A percentile compares a stretch with the other conserved stretches of the same genome.
Evolutionary conservation across 2,329 filamentous ascomycete species (phyloP).

Genomic region (Paecilomyces niveus): DNA sequence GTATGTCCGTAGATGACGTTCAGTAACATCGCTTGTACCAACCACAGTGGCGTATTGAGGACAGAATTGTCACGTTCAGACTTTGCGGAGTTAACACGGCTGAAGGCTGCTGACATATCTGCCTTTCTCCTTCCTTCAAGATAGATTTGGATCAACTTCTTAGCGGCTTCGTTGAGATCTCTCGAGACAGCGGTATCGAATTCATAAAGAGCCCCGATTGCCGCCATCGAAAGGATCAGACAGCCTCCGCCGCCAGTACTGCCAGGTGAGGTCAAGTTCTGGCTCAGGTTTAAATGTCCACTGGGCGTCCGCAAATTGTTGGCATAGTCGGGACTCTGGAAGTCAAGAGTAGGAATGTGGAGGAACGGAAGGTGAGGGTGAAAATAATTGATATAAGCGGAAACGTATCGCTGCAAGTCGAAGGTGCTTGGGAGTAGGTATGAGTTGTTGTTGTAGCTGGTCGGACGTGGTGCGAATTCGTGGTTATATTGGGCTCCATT

Average conservation of each 20-base stretch:
- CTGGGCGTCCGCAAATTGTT: constrained; percentile 53
- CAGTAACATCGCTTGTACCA: constrained; percentile 93
- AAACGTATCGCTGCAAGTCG: constrained; percentile 85
- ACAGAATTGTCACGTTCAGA: constrained; percentile 53
- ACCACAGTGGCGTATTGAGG: constrained; percentile 78
- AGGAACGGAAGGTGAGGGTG: constrained; percentile 94
- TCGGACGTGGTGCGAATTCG: constrained; percentile 27
- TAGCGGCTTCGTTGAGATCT: constrained; percentile 84
- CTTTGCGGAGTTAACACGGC: constrained; percentile 44
- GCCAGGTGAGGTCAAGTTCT: constrained; percentile 46
- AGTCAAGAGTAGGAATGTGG: constrained; percentile 84
- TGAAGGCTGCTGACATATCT: constrained; percentile 60
- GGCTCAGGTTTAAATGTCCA: constrained; percentile 42
- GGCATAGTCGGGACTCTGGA: constrained; percentile 67
- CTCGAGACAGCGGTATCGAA: constrained; percentile 71
- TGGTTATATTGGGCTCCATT: constrained; percentile 42
- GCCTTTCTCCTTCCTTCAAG: constrained; percentile 84
- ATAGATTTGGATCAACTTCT: constrained; percentile 91
- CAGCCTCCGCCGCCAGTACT: constrained; percentile 75
- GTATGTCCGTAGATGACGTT: constrained; percentile 96
- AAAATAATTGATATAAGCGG: constrained; percentile 84
- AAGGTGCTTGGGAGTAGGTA: constrained; percentile 66
- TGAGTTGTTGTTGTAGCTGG: constrained; percentile 29
- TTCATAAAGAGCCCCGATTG: constrained; percentile 82
- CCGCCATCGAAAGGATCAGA: constrained; percentile 78